Evolutionary conservation across 2,329 filamentous ascomycete genomes (phyloP), one percentile per base, ranked within the genome.

Genomic region (Sporothrix phasma): DNA sequence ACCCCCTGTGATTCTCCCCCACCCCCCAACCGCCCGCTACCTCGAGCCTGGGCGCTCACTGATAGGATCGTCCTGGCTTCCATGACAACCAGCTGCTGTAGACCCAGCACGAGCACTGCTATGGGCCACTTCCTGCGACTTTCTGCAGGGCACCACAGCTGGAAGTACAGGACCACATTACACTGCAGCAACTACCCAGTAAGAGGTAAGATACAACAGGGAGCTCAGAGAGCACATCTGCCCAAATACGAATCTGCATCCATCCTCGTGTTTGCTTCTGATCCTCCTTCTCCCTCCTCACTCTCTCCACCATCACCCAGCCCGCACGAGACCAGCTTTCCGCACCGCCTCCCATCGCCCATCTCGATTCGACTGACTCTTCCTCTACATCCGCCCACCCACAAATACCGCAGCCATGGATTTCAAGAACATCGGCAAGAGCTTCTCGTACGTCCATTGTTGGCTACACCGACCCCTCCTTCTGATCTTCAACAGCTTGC

Each of bases 371-470:
- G 29, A 29, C 15, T 15, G 8, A 45, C 26, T 24, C 34, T 31
- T 11, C 13, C 24, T 39, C 22, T 45, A 15, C 31, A 29, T 17
- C 24, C 24, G 17, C 8, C 8, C 8, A 31, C 19, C 22, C 31
- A 2, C 59, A 26, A 41, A 59, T 24, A 64, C 66, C 59, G 68
- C 67, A 64, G 74, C 68, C 65, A 84, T 84, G 82, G 82, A 85
- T 70, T 84, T 85, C 77, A 83, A 82, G 73, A 82, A 77, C 69
- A 76, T 85, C 65, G 79, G 81, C 72, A 84, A 81, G 72, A 80
- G 77, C 73, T 73, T 85, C 72, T 80, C 77, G 82, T 84, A 76
- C 64, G 78, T 75, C 64, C 63, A 7, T 62, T 66, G 5, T 10
- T 19, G 17, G 19, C 19, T 10, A 31, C 26, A 39, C 5, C 66